Evolutionary conservation across 2,329 filamentous ascomycete species (phyloP).

Genomic region (Proliferodiscus dingleyae): DNA sequence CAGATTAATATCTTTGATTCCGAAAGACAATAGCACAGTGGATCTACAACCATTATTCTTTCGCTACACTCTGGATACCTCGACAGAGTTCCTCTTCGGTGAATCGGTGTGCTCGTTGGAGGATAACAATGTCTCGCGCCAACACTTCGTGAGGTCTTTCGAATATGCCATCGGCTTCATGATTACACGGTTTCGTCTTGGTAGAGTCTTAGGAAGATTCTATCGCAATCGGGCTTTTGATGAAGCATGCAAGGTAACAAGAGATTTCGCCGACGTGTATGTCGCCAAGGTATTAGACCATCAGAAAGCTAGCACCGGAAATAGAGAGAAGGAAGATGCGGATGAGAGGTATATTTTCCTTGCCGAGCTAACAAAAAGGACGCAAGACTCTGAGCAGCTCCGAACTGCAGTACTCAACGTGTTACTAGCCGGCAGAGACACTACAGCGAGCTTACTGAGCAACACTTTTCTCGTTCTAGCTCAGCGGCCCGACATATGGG

Average conservation of each 20-base stretch:
- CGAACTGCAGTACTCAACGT: constrained; percentile 49
- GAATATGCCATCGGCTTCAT: background rate
- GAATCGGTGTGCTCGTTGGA: constrained; percentile 39
- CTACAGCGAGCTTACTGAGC: constrained; percentile 48
- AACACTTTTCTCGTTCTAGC: constrained; percentile 44
- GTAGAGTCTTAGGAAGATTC: no score
- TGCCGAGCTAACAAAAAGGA: constrained; percentile 48
- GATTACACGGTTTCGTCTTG: constrained; percentile 26
- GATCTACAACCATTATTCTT: constrained; percentile 62
- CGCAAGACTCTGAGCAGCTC: constrained; percentile 40
- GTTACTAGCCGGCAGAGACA: constrained; percentile 55
- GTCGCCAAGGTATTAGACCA: constrained; percentile 34
- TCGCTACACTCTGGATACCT: constrained; percentile 51
- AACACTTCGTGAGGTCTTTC: background rate
- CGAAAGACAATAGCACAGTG: constrained; percentile 45
- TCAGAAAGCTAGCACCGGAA: constrained; percentile 29
- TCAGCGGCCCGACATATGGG: constrained; percentile 37
- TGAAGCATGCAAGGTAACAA: no score
- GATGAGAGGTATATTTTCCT: constrained; percentile 45
- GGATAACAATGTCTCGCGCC: background rate
- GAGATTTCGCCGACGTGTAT: no score
- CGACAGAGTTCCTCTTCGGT: constrained; percentile 49
- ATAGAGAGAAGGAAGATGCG: constrained; percentile 23
- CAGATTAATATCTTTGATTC: constrained; percentile 52
- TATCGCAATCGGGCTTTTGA: no score